phyloP scores from a whole-genome alignment of 2,329 filamentous ascomycete species.

The Aspergillus carbonarius region DNA sequence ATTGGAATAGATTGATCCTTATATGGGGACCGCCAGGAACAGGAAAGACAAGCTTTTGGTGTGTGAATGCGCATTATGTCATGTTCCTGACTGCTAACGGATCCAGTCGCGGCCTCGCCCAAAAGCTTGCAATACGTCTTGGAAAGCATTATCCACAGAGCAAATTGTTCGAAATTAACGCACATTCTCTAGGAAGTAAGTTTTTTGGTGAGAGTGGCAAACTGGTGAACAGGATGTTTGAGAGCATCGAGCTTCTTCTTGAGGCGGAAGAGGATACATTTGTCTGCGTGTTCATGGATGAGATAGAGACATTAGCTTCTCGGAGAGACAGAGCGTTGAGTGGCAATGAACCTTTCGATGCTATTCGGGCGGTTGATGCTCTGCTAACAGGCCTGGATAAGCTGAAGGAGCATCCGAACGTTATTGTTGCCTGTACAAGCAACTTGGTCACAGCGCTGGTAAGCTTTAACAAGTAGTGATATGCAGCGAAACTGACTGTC shows the following conservation, averaged over 20 bases:
- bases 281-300: conserved; percentile 50
- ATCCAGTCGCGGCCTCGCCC: conserved; percentile 44
- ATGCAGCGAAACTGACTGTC: background rate
- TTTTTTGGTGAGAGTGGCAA: conserved; percentile 51
- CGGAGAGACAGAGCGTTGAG: conserved; percentile 41
- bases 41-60: conserved; percentile 67
- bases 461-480: conserved; percentile 7
- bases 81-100: background rate
- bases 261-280: conserved; percentile 43
- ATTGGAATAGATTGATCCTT: conserved; percentile 61
- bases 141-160: conserved; percentile 40
- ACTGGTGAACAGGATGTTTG: conserved; percentile 45
- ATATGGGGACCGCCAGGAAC: conserved; percentile 94
- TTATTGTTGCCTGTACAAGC: conserved; percentile 52
- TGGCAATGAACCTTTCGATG: conserved; percentile 48
- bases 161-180: conserved; percentile 49
- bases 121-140: conserved; percentile 52
- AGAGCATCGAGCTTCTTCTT: conserved; percentile 37
- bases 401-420: conserved; percentile 43
- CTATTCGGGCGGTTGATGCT: conserved; percentile 51
- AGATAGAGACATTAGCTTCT: conserved; percentile 51
- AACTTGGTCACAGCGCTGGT: conserved; percentile 48
- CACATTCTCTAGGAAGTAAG: conserved; percentile 48
- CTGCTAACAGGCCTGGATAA: conserved; percentile 51
- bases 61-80: background rate